Evolutionary conservation across 2,329 filamentous ascomycete species (phyloP), one percentile per base, ranked within the genome.

Genomic region (Fusarium sp.): DNA sequence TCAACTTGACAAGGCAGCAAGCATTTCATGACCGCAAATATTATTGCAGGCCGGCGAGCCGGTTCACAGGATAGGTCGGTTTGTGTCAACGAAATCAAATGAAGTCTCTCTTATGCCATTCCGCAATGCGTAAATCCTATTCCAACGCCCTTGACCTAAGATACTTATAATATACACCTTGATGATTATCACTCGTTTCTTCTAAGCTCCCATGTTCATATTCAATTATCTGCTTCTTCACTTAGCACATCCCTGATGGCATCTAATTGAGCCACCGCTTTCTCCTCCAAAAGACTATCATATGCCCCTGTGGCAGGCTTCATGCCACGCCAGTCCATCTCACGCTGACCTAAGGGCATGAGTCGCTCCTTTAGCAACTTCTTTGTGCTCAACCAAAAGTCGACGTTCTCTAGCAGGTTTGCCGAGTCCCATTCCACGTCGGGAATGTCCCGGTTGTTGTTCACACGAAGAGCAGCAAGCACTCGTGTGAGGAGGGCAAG

Each of bases 371-470:
- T 88, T 63, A 98, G 84, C 61, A 92, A 84, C 73, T 90, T 90
- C 65, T 91, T 88, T 60, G 91, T 91, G 33, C 90, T 88, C 40
- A 98, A 84, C 87, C 94, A 94, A 73, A 93, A 93, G 74, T 97
- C 94, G 9, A 97, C 89, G 77, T 96, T 94, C 80, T 97, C 95
- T 73, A 92, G 88, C 52, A 97, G 88, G 4, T 87, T 86, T 2
- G 87, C 86, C 18, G 89, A 87, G 79, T 98, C 94, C 91, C 94
- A 97, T 59, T 90, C 87, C 11, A 98, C 86, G 13, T 89, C 86
- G 19, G 92, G 89, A 3, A 98, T 91, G 30, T 94, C 91, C 28
- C 92, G 89, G n/a, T 88, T 88, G 56, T 93, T 94, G 60, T 85
- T 90, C 78, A 79, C 88, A 23, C 89, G 88, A 77, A 94, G 89